Conservation (phyloP, 208 protist genomes). For the Leptomonas pyrrhocoris region DNA sequence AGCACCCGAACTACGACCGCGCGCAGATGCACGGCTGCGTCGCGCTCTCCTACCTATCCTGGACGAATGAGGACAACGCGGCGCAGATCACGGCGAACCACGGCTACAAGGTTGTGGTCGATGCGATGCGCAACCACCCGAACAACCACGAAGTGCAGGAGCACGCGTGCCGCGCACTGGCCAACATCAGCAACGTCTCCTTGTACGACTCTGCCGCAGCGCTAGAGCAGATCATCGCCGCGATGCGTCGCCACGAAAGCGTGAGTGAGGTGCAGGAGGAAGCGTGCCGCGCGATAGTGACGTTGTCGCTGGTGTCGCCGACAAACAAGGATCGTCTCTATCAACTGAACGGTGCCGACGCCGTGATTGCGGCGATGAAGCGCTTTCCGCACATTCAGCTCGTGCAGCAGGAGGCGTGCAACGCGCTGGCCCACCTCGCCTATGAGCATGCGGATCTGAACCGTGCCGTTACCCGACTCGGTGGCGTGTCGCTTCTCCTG, state of each 20-base stretch:
- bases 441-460: slow-evolving; percentile 91
- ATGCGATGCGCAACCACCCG: slow-evolving; percentile 87
- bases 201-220: slow-evolving; percentile 59
- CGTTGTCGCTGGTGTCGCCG: slow-evolving; percentile 81
- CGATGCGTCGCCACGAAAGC: slow-evolving; percentile 81
- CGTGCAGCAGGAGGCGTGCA: slow-evolving; percentile 92
- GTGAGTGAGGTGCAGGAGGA: slow-evolving; percentile 90
- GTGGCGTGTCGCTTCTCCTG: slow-evolving; percentile 78
- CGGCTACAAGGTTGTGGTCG: slow-evolving; percentile 84
- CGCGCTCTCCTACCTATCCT: slow-evolving; percentile 92
- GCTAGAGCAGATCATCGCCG: slow-evolving; percentile 80
- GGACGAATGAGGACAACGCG: slow-evolving; percentile 88
- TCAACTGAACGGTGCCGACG: slow-evolving; percentile 71
- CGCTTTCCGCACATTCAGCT: slow-evolving; percentile 77
- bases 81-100: slow-evolving; percentile 75
- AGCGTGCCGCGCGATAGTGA: slow-evolving; percentile 89
- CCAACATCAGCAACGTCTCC: slow-evolving; percentile 81
- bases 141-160: slow-evolving; percentile 91
- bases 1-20: slow-evolving; percentile 85
- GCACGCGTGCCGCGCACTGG: slow-evolving; percentile 86
- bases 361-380: slow-evolving; percentile 74
- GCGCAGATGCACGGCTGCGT: slow-evolving; percentile 92
- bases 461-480: slow-evolving; percentile 71
- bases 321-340: slow-evolving; percentile 86
- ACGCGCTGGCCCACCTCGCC: slow-evolving; percentile 89